Evolutionary conservation across 305 asterid species (phyloP), one percentile per base, ranked within the genome.

Genomic region (Fraxinus floribunda): DNA sequence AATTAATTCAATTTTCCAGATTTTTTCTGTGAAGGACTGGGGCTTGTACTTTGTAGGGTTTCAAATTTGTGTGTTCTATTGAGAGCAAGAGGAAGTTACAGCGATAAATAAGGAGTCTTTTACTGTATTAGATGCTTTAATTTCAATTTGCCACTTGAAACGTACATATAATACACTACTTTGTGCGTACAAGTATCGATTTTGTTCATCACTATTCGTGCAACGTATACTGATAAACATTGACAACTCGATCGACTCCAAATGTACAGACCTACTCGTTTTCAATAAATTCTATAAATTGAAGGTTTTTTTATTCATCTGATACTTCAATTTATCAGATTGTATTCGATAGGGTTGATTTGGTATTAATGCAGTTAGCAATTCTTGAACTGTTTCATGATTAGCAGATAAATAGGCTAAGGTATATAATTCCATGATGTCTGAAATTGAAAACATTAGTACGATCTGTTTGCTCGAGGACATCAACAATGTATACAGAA

Each of bases 1-100:
- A 15, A 20, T 46, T 44, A 49, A n/a, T 60, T 78, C 80, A 57
- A 1, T 86, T 36, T 46, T 64, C 83, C 78, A 16, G 55, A 68
- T 36, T 36, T 36, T 7, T 7, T 71, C 20, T 15, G 22, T 32
- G 76, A 71, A 32, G 46, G 76, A n/a, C 24, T 30, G 26, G 44
- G 76, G 29, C 3, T 13, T 46, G 55, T 46, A 13, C n/a, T 71
- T 71, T 34, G 13, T 71, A 71, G 76, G 76, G 76, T 71, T 71
- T 71, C 76, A 71, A 39, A 71, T 32, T 32, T 71, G 76, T 66
- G 34, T 1, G 34, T 7, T 62, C 32, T 60, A 60, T 26, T 66
- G 34, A 26, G 24, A 55, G 66, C 5, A 4, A 32, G 24, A 71
- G 76, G 38, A 32, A 71, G 76, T 6, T 13, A 30, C 32, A 15